Evolutionary conservation across 306 rosid genomes (phyloP), one percentile per base, ranked within the genome.

Genomic region (Cicer bijugum): DNA sequence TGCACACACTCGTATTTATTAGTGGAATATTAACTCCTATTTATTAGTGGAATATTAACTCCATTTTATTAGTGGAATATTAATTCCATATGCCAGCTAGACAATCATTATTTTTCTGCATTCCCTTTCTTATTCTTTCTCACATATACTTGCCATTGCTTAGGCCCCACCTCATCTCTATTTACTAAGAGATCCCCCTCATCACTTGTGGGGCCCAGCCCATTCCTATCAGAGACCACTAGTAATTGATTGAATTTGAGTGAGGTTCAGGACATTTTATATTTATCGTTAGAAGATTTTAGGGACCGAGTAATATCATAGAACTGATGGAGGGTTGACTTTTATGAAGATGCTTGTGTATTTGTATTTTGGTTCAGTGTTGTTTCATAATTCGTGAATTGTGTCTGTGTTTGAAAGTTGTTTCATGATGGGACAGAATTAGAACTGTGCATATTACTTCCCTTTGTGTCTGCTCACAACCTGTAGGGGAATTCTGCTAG

Each of bases 371-470:
- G 19, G 58, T 37, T 37, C 11, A 19, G 37, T 15, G 12, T 23
- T 47, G 52, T 60, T 62, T 12, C 52, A 12, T 48, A 59, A 38
- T 69, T 60, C 23, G 15, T 62, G 14, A 48, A 4, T 28, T 28
- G 35, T 28, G 35, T 23, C 16, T 37, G 17, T n/a, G 45, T 60
- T 78, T 12, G 9, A 46, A 39, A 40, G 44, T 39, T 58, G 14
- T 15, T 77, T 77, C 53, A 68, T 63, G 17, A 10, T 23, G 37
- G 42, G 47, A 70, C 45, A 52, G 44, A 56, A 46, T 17, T 76
- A 52, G 44, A 56, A 46, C 35, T 76, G 14, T 10, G 38, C 60
- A 64, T 82, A 46, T 53, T 37, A 11, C 61, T 77, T 82, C 42
- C 57, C 7, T 69, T 74, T 74, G 77, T 73, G 55, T 59, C 62